Evolutionary conservation across 2,329 filamentous ascomycete genomes (phyloP).

Genomic region (Scedosporium boydii): DNA sequence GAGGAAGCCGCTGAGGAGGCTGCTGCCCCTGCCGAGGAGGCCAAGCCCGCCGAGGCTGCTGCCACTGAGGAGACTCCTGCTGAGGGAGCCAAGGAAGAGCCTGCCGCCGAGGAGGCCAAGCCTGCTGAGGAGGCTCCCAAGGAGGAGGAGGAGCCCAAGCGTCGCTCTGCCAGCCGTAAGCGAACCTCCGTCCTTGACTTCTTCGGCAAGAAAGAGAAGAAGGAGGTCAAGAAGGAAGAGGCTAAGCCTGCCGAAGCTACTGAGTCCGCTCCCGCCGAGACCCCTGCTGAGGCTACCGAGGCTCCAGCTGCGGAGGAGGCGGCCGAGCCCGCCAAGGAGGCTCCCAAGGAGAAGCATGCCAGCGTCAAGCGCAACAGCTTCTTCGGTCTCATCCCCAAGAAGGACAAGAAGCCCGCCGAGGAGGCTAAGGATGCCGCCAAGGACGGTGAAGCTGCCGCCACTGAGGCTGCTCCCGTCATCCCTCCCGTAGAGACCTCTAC

Average conservation of each 20-base stretch:
- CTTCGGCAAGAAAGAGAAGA: conserved; percentile 43
- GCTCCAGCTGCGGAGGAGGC: conserved; percentile 21
- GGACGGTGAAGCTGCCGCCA: conserved; percentile 24
- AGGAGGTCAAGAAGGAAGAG: conserved; percentile 19
- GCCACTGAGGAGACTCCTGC: conserved; percentile 19
- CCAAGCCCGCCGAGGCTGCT: conserved; percentile 21
- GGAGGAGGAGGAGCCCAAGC: conserved; percentile 48
- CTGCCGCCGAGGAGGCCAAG: conserved; percentile 25
- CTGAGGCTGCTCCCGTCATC: conserved; percentile 48
- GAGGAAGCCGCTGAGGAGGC: conserved; percentile 21
- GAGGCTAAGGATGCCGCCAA: conserved; percentile 27
- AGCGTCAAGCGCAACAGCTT: conserved; percentile 47
- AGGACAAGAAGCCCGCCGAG: conserved; percentile 46
- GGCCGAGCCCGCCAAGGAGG: conserved; percentile 20
- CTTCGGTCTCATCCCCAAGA: conserved; percentile 43
- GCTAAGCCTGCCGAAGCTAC: conserved; percentile 5
- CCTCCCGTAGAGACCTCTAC: conserved; percentile 48
- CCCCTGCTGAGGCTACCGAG: conserved; percentile 15
- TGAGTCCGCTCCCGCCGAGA: conserved; percentile 8
- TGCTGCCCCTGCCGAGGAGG: conserved; percentile 22
- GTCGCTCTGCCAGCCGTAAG: conserved; percentile 56
- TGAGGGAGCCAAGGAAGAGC: conserved; percentile 24
- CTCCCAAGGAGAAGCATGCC: conserved; percentile 37
- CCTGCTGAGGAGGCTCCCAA: conserved; percentile 24
- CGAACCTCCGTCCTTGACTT: conserved; percentile 56